Evolutionary conservation across 75 land plant genomes (phyloP).

Genomic region (Cupressus sempervirens): DNA sequence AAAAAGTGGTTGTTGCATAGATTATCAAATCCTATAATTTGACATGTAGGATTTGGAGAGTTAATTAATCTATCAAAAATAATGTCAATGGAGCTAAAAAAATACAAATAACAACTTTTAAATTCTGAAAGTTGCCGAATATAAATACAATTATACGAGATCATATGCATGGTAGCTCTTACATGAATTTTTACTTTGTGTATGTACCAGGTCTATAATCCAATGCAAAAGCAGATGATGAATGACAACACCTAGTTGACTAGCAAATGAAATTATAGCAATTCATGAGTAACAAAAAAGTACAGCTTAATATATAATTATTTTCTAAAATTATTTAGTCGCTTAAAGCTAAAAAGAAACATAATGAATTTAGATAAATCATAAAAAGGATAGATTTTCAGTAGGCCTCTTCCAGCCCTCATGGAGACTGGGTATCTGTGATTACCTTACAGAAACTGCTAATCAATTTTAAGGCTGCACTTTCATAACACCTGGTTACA

Average conservation of each 20-base stretch:
- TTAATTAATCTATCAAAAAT: too few species aligned
- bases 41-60: too few species aligned
- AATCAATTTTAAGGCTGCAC: constrained; percentile 56
- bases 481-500: constrained; percentile 74
- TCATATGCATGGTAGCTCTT: neutral
- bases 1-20: too few species aligned
- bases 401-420: neutral
- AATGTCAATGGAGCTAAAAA: too few species aligned
- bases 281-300: neutral
- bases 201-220: neutral
- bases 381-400: neutral
- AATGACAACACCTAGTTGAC: neutral
- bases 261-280: neutral
- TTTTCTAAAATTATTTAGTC: neutral
- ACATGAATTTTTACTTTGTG: neutral
- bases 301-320: neutral
- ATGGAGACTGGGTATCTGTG: neutral
- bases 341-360: neutral
- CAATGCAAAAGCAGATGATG: neutral
- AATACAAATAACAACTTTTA: neutral
- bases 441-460: constrained; percentile 78
- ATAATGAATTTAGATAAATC: too few species aligned
- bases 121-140: neutral
- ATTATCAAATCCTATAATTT: too few species aligned
- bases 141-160: too few species aligned